Evolutionary conservation across 805 yeast species (phyloP).

Genomic region (Pichia ethanolica): DNA sequence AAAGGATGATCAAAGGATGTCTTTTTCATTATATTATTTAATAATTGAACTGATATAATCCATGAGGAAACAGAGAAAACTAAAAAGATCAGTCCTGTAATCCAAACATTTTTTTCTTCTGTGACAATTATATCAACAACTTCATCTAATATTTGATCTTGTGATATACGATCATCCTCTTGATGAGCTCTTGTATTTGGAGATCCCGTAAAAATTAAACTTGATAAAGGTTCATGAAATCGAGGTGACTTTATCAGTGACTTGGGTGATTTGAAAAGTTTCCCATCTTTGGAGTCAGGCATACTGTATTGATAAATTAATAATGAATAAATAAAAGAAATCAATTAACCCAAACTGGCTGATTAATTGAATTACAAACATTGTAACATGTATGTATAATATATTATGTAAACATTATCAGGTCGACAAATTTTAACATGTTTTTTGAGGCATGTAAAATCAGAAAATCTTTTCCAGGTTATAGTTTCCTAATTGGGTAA

Average conservation of each 20-base stretch:
- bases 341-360: too few species aligned
- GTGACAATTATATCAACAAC: conserved; percentile 26
- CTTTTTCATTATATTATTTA: conserved; percentile 41
- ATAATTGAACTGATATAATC: conserved; percentile 43
- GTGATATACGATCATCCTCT: conserved; percentile 9
- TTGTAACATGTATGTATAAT: too few species aligned
- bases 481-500: too few species aligned
- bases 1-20: conserved; percentile 43
- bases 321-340: not conserved
- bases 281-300: not conserved
- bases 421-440: too few species aligned
- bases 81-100: conserved; percentile 37
- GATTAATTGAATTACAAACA: too few species aligned
- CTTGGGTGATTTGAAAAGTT: conserved; percentile 8
- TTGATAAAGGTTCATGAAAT: conserved; percentile 4
- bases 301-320: not conserved
- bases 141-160: conserved; percentile 22
- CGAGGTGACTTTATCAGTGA: conserved; percentile 6
- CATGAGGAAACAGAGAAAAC: conserved; percentile 38
- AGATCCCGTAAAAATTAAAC: conserved; percentile 9
- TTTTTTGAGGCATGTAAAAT: too few species aligned
- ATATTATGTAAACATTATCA: too few species aligned
- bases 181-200: conserved; percentile 12
- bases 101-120: conserved; percentile 36
- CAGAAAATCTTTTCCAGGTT: too few species aligned